Percentiles rank a stretch among this genome's conserved stretches.
These are phyloP conservation scores for Pyrus communis DNA, from an alignment of 306 rosid species.

Conservation along the genomic window DNA sequence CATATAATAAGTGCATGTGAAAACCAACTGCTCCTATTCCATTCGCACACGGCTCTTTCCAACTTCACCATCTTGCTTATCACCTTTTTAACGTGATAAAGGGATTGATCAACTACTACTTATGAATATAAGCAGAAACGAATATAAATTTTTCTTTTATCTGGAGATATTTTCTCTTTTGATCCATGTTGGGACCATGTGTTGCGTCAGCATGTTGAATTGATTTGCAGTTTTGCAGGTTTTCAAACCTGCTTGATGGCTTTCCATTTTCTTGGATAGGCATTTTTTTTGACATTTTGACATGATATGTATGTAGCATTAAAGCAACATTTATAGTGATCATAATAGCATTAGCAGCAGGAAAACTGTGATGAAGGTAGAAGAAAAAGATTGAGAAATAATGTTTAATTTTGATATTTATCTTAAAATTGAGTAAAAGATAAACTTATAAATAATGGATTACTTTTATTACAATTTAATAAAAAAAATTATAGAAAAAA, in stretches of 20 bases:
- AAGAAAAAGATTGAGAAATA: too few species aligned
- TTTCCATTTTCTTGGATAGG: background rate
- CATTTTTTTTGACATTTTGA: background rate
- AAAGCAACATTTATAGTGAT: background rate
- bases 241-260: background rate
- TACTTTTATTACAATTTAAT: too few species aligned
- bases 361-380: too few species aligned
- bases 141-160: background rate
- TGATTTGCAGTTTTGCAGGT: background rate
- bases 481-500: too few species aligned
- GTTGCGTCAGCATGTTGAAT: background rate
- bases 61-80: background rate
- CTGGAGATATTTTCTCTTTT: background rate
- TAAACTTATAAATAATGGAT: too few species aligned
- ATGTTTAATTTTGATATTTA: too few species aligned
- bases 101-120: background rate
- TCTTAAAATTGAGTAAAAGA: too few species aligned
- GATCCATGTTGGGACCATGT: background rate
- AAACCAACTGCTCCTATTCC: constrained; percentile 10
- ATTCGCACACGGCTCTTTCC: constrained; percentile 11
- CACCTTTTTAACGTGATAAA: background rate
- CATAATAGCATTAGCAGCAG: background rate
- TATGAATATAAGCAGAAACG: background rate
- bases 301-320: background rate
- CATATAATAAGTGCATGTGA: background rate